Conservation (phyloP, 805 yeast genomes). For the Hyphopichia homilentoma region DNA sequence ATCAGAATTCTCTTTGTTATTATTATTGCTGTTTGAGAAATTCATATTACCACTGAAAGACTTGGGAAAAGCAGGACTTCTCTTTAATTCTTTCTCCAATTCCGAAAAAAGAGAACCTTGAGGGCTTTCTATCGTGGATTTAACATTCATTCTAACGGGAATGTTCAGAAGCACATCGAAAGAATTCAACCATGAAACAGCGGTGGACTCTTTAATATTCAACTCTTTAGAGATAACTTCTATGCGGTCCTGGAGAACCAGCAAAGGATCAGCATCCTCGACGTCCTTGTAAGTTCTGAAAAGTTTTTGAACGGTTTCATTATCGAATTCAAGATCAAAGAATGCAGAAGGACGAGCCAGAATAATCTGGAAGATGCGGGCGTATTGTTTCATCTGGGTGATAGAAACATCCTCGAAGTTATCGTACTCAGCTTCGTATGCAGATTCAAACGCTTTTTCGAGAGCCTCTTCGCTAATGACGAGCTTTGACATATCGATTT, state of each 20-base stretch:
- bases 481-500: not conserved
- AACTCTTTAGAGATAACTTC: constrained; percentile 10
- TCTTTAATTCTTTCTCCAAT: constrained; percentile 2
- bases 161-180: constrained; percentile 25
- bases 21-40: not conserved
- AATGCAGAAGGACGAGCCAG: not conserved
- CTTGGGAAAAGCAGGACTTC: not conserved
- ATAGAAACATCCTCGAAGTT: not conserved
- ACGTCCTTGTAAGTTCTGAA: constrained; percentile 7
- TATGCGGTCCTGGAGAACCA: not conserved
- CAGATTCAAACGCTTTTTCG: not conserved
- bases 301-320: constrained; percentile 20
- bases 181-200: constrained; percentile 25
- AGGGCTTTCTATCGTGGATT: too few species aligned
- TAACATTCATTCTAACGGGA: too few species aligned
- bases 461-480: constrained; percentile 1
- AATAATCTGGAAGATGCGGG: not conserved
- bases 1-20: constrained; percentile 6
- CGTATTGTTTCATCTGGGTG: not conserved
- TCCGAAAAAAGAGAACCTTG: too few species aligned
- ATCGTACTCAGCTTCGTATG: not conserved
- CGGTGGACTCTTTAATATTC: constrained; percentile 11
- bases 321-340: constrained; percentile 15
- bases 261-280: constrained; percentile 1
- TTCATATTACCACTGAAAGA: not conserved